Base-by-base conservation (phyloP, 148 eudicot species). In the Fagopyrum esculentum region DNA sequence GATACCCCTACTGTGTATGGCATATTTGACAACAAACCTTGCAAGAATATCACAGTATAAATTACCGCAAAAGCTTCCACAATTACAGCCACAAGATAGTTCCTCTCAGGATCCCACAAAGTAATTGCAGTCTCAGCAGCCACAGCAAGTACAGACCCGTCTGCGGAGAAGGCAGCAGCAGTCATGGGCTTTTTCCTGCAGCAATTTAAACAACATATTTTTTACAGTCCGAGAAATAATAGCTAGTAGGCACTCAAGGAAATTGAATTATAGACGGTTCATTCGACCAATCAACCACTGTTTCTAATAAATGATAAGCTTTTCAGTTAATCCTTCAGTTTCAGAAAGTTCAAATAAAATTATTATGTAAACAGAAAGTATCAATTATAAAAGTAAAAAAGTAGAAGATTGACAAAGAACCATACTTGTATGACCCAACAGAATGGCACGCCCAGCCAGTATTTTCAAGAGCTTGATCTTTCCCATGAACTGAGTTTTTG, bases 371-470 rank as follows among this genome's bases (percentile, higher is more conserved):
- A 63, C 44, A 10, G 40, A 10, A 29, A 29, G 69, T 63, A 66
- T 66, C 45, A 5, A 35, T 35, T 40, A 12, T 13, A 35, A 66
- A 61, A 61, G 6, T 8, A 26, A 30, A 49, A 49, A 49, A 30
- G 40, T 52, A 35, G 45, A 7, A 74, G 9, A 11, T 17, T 9
- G 43, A 13, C 75, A 78, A 79, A 45, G 75, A 71, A 79, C 12
- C 75, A 68, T 88, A 94, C 97, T 87, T 94, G 83, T 95, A 95
- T 52, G 97, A 92, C 76, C 97, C 97, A 79, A 95, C 91, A 79
- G 98, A 88, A 85, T 95, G 96, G 82, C 98, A 95, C 72, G 81
- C 86, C 98, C 98, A 95, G 60, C 98, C 96, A 77, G 84, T 75
- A 68, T 68, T 81, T 74, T 78, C 83, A 78, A 50, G 59, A 70